Conservation (phyloP, 306 rosid species). For the Cucurbita argyrosperma region DNA sequence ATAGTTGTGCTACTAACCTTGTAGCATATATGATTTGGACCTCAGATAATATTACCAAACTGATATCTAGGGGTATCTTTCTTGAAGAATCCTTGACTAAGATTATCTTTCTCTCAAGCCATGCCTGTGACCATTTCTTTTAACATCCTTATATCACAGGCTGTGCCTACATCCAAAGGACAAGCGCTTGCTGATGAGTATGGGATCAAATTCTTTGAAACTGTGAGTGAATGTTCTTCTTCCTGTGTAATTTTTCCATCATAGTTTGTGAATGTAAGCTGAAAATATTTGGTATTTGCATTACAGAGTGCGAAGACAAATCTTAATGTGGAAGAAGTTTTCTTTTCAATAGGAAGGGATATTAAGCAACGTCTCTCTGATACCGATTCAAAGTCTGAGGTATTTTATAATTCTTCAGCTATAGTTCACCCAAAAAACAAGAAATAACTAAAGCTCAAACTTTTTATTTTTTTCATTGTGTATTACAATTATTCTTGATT, state of each 20-base stretch:
- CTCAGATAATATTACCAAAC: not conserved
- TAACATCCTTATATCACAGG: conserved; percentile 24
- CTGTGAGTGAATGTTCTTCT: conserved; percentile 44
- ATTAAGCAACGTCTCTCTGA: conserved; percentile 83
- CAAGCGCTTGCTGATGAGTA: conserved; percentile 95
- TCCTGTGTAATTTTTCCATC: conserved; percentile 1
- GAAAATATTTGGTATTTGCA: not conserved
- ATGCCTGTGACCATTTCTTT: not conserved
- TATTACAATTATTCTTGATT: not conserved
- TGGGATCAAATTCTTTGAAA: conserved; percentile 90
- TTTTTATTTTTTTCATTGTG: not conserved
- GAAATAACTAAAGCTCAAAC: not conserved
- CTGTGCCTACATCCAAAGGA: conserved; percentile 83
- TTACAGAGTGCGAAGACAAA: conserved; percentile 89
- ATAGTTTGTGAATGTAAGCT: not conserved
- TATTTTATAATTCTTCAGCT: conserved; percentile 13
- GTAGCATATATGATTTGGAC: not conserved
- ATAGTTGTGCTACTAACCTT: not conserved
- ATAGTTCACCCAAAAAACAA: not conserved
- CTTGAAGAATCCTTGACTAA: not conserved
- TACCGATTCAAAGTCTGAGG: conserved; percentile 55
- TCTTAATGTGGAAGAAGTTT: conserved; percentile 86
- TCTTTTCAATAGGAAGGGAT: conserved; percentile 80
- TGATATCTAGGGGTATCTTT: not conserved
- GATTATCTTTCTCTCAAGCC: not conserved